Conservation (phyloP, 495 filamentous ascomycete species). For the Elaphomyces granulatus region DNA sequence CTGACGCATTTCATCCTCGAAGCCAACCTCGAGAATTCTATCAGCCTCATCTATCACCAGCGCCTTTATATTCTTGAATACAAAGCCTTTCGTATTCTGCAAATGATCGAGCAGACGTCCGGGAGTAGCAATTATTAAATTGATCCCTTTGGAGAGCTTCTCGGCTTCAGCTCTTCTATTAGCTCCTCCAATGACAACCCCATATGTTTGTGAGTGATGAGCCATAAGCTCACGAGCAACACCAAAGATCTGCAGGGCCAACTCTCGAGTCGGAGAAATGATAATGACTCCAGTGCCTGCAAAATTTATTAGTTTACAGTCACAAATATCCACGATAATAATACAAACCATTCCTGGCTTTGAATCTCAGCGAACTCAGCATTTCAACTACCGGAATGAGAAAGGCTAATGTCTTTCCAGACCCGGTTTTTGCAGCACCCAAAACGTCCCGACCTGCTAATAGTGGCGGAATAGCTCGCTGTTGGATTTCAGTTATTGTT, state of each 20-base stretch:
- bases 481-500: too few species aligned
- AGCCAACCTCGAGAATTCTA: constrained; percentile 88
- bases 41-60: constrained; percentile 89
- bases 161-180: constrained; percentile 86
- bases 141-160: constrained; percentile 87
- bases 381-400: constrained; percentile 81
- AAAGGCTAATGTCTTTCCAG: constrained; percentile 91
- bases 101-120: constrained; percentile 88
- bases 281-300: constrained; percentile 1
- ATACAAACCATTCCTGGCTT: constrained; percentile 64
- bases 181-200: constrained; percentile 91
- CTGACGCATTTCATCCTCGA: constrained; percentile 96
- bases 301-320: too few species aligned
- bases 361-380: too few species aligned
- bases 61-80: constrained; percentile 84
- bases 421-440: constrained; percentile 92
- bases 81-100: constrained; percentile 81
- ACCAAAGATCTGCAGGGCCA: constrained; percentile 92
- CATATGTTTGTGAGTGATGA: constrained; percentile 81
- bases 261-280: constrained; percentile 60
- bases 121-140: constrained; percentile 85
- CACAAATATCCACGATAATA: too few species aligned
- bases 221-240: constrained; percentile 86
- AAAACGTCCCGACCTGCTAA: constrained; percentile 87
- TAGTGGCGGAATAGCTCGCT: constrained; percentile 71